Evolutionary conservation across 306 rosid genomes (phyloP), one percentile per base, ranked within the genome.

Genomic region (Styphnolobium japonicum): DNA sequence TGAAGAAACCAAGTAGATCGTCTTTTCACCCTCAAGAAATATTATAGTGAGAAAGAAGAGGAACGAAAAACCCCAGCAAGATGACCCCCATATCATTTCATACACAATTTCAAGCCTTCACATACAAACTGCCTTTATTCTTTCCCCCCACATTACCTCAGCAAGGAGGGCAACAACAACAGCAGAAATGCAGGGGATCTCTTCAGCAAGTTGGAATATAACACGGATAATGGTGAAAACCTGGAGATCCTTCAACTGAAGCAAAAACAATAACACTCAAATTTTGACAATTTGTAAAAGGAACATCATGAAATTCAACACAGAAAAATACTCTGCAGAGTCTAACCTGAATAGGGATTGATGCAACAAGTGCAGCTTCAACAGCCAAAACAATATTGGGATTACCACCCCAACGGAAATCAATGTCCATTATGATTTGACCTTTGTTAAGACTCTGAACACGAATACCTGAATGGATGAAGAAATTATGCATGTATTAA

Each of bases 111-210:
- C 43, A 62, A 48, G 61, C 23, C 14, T 56, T 75, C 19, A 36
- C 33, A 22, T 22, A 22, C 27, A 31, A 60, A 73, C 22, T 16
- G 18, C 51, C 46, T 9, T 4, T 16, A 73, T 43, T 57, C 1
- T 70, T 49, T 52, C 53, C 55, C 42, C 25, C 58, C 31, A 11
- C 15, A 22, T 55, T 94, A 95, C 98, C 94, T 95, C 98, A 3
- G 99, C 89, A 45, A 95, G 97, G 33, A 95, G 89, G 84, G 99
- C 99, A 74, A 93, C 93, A 72, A 93, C 98, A 74, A 93, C 99
- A 16, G 99, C 99, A 85, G 99, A 95, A 84, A 95, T 93, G 84
- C 99, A 95, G 39, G 99, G 99, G 71, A 95, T 91, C 85, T 95
- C 99, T 83, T 95, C 99, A 76, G 98, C 90, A 58, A 95, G 98